Evolutionary conservation across 352 stramenopile genomes (phyloP).

Genomic region (Elongisporangium undulatum): DNA sequence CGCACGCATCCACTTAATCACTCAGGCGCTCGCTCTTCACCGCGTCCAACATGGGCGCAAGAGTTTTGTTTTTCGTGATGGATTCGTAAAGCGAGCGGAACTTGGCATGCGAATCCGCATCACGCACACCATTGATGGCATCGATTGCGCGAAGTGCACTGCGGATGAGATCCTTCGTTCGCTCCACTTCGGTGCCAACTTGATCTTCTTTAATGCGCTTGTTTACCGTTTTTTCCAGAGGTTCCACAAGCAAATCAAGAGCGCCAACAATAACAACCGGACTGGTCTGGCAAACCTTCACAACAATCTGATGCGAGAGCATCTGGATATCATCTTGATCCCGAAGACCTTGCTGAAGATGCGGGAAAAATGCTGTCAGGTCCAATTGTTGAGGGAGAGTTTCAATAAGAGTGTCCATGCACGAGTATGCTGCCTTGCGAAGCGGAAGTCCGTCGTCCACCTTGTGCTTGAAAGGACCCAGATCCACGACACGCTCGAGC

Average conservation of each 20-base stretch:
- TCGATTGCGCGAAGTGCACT: conserved; percentile 90
- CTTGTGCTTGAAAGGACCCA: conserved; percentile 99
- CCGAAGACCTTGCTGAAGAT: conserved; percentile 88
- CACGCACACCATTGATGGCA: conserved; percentile 62
- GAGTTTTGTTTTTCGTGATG: conserved; percentile 62
- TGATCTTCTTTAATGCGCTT: conserved; percentile 95
- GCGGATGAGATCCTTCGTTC: conserved; percentile 95
- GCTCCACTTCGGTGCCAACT: conserved; percentile 94
- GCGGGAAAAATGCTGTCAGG: conserved; percentile 89
- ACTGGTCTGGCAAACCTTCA: conserved; percentile 89
- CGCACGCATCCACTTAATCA: conserved; percentile 10
- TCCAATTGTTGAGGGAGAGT: conserved; percentile 91
- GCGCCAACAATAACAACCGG: conserved; percentile 79
- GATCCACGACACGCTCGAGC: conserved; percentile 95
- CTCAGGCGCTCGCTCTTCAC: conserved; percentile 53
- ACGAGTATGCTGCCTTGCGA: conserved; percentile 91
- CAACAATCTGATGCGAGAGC: conserved; percentile 96
- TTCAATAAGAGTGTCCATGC: conserved; percentile 95
- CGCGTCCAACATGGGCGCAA: conserved; percentile 53
- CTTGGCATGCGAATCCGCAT: conserved; percentile 72
- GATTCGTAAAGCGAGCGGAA: conserved; percentile 56
- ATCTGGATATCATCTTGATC: conserved; percentile 97
- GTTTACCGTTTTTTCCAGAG: conserved; percentile 94
- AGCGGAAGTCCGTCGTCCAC: conserved; percentile 89
- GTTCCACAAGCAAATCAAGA: conserved; percentile 88